These are phyloP conservation scores for Globisporangium recalcitrans DNA, from an alignment of 352 stramenopile species.

Conservation along the genomic window DNA sequence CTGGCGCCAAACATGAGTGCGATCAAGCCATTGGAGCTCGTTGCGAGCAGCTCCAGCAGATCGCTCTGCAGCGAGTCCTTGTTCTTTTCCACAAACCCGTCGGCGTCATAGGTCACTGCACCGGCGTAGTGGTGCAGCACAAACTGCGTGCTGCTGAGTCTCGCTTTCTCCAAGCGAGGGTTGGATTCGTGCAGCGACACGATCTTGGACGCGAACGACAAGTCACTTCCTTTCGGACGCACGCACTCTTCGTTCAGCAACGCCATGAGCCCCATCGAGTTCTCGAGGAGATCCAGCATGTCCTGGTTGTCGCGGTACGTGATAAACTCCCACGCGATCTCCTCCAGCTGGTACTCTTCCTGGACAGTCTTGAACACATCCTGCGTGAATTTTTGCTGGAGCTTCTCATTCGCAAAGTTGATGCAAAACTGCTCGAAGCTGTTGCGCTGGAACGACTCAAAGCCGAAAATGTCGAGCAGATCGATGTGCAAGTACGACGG, in stretches of 20 bases:
- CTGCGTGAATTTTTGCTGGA: slow-evolving; percentile 89
- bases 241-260: slow-evolving; percentile 91
- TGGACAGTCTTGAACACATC: slow-evolving; percentile 87
- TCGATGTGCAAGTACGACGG: slow-evolving; percentile 85
- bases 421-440: slow-evolving; percentile 96
- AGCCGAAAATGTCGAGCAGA: slow-evolving; percentile 97
- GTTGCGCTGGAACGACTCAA: slow-evolving; percentile 93
- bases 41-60: slow-evolving; percentile 59
- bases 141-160: slow-evolving; percentile 72
- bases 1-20: slow-evolving; percentile 63
- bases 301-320: slow-evolving; percentile 89
- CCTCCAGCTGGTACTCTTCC: slow-evolving; percentile 74
- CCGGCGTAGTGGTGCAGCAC: slow-evolving; percentile 81
- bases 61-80: slow-evolving; percentile 82
- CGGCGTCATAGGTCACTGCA: slow-evolving; percentile 71
- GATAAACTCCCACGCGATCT: slow-evolving; percentile 74
- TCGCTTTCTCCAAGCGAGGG: slow-evolving; percentile 69
- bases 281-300: slow-evolving; percentile 87
- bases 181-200: slow-evolving; percentile 78
- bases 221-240: slow-evolving; percentile 80
- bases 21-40: slow-evolving; percentile 71
- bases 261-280: slow-evolving; percentile 85
- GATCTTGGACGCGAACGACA: slow-evolving; percentile 87
- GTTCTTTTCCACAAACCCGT: slow-evolving; percentile 87
- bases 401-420: slow-evolving; percentile 94